phyloP scores from a whole-genome alignment of 129 eudicot genomes.

The Silybum marianum region DNA sequence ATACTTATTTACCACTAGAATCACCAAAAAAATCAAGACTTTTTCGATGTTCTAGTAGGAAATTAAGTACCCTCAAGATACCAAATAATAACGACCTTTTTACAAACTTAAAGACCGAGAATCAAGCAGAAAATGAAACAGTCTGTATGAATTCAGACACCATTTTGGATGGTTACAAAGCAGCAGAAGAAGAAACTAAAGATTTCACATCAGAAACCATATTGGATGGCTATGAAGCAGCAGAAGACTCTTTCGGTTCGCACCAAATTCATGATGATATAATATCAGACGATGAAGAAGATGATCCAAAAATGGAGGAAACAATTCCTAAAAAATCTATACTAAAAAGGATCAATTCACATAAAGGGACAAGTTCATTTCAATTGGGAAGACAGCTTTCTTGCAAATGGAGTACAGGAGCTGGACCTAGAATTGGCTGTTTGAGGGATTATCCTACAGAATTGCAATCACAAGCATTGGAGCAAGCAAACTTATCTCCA shows the following conservation, averaged over 20 bases:
- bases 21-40: constrained; percentile 30
- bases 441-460: constrained; percentile 83
- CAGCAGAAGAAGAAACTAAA: not conserved
- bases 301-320: constrained; percentile 41
- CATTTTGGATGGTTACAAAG: not conserved
- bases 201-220: constrained; percentile 7
- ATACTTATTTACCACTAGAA: constrained; percentile 24
- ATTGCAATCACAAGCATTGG: constrained; percentile 85
- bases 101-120: constrained; percentile 35
- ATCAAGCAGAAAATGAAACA: constrained; percentile 14
- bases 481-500: constrained; percentile 78
- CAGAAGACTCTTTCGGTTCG: constrained; percentile 39
- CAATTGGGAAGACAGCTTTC: constrained; percentile 85
- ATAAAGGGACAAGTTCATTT: constrained; percentile 62
- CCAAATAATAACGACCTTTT: constrained; percentile 54
- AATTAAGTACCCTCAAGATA: constrained; percentile 52
- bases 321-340: constrained; percentile 55
- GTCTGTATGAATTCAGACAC: not conserved
- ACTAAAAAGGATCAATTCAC: constrained; percentile 68
- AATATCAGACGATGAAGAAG: constrained; percentile 32
- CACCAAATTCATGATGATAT: constrained; percentile 29
- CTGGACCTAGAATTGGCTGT: constrained; percentile 96
- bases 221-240: constrained; percentile 38
- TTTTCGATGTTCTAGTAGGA: constrained; percentile 38
- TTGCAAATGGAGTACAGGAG: constrained; percentile 96